A percentile compares a stretch with the other conserved stretches of the same genome.
Evolutionary conservation across 106 monocot species (phyloP).

Genomic region (Platanthera guangdongensis): DNA sequence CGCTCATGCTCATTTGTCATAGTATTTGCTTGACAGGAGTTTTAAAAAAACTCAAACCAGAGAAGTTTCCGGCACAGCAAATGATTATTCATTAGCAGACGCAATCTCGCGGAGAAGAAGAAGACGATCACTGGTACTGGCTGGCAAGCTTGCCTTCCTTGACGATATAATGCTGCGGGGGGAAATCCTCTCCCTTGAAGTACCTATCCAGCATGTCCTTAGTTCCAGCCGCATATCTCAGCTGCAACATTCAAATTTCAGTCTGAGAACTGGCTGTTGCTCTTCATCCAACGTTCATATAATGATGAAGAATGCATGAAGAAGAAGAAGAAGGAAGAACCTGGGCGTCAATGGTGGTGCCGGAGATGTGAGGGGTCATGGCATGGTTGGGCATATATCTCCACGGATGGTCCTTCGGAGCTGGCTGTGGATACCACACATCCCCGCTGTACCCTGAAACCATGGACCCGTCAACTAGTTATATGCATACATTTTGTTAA

Average conservation of each 20-base stretch:
- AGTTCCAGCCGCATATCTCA: slow-evolving; percentile 86
- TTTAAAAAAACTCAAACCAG: background rate
- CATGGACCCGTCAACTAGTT: background rate
- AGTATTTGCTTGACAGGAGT: too few species aligned
- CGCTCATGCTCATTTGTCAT: too few species aligned
- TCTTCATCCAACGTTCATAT: too few species aligned
- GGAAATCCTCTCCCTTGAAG: slow-evolving; percentile 93
- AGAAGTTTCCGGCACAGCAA: background rate
- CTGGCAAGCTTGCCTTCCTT: slow-evolving; percentile 88
- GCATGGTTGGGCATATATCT: slow-evolving; percentile 95
- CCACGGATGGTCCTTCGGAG: slow-evolving; percentile 98
- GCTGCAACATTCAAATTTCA: slow-evolving; percentile 30
- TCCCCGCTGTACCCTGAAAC: slow-evolving; percentile 87
- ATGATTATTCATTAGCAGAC: background rate
- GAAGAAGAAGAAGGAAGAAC: slow-evolving; percentile 13
- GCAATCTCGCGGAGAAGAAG: background rate
- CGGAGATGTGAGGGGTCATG: slow-evolving; percentile 94
- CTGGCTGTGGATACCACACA: slow-evolving; percentile 97
- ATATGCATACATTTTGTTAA: background rate
- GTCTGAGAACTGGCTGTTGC: background rate
- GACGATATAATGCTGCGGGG: slow-evolving; percentile 84
- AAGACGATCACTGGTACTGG: slow-evolving; percentile 56
- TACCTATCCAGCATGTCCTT: slow-evolving; percentile 92
- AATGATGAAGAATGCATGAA: too few species aligned
- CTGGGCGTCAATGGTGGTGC: slow-evolving; percentile 90